phyloP scores from a whole-genome alignment of 129 eudicot species.

The Escallonia rubra region DNA sequence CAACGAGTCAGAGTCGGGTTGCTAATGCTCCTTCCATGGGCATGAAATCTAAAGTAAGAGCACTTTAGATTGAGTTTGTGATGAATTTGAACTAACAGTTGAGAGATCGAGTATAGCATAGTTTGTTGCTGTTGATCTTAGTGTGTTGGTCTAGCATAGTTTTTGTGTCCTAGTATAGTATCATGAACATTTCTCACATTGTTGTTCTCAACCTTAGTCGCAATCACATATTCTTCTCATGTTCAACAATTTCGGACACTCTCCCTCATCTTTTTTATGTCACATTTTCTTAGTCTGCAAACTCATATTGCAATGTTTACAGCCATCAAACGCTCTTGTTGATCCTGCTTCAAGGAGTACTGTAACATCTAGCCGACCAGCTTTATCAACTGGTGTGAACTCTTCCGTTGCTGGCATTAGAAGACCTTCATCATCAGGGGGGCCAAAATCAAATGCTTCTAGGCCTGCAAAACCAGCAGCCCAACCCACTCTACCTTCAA shows the following conservation, averaged over 20 bases:
- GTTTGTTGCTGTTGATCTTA: no score
- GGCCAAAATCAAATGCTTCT: slow-evolving; percentile 30
- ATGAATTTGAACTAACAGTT: no score
- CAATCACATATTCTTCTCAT: neutral
- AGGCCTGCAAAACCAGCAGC: slow-evolving; percentile 47
- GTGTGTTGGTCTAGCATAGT: neutral
- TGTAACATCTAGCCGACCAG: slow-evolving; percentile 23
- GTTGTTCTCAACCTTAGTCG: neutral
- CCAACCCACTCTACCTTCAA: slow-evolving; percentile 36
- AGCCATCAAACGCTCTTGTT: slow-evolving; percentile 37
- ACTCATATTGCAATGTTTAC: slow-evolving; percentile 10
- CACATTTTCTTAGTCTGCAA: slow-evolving; percentile 3
- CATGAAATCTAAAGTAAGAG: slow-evolving; percentile 42
- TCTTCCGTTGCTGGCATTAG: slow-evolving; percentile 34
- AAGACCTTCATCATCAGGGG: slow-evolving; percentile 49
- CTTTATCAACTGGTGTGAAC: slow-evolving; percentile 30
- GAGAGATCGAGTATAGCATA: no score
- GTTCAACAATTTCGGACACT: neutral
- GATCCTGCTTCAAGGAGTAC: slow-evolving; percentile 27
- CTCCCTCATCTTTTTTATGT: neutral
- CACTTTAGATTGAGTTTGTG: no score
- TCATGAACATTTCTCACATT: neutral
- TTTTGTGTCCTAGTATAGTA: neutral
- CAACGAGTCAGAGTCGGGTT: slow-evolving; percentile 12
- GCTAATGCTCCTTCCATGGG: slow-evolving; percentile 24